Base-by-base conservation (phyloP, 139 green algal species). In the Chlamydomonas sphaeroides region DNA sequence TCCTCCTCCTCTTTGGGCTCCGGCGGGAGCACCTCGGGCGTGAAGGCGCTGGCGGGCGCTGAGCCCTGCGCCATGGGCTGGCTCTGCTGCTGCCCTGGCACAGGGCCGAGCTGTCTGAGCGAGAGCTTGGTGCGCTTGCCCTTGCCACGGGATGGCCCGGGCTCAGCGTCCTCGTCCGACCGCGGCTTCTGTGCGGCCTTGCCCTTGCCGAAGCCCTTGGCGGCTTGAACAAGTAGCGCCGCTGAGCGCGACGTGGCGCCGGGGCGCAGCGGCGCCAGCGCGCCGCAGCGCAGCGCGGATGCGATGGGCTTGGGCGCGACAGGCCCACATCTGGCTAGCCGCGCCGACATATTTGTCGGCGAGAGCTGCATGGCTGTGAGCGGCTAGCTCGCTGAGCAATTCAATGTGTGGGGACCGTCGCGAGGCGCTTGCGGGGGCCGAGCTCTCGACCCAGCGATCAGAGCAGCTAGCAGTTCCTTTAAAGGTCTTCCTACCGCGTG, bases 201-300 rank as follows among this genome's bases (percentile, higher is more conserved):
- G 10, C 38, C 36, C 35, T 78, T 77, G n/a, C 84, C 84, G 39
- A 88, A 88, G 51, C 84, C 84, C 57, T 85, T 88, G 8, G 78
- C 78, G 25, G 84, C 84, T 14, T 65, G 68, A 3, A 84, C 73
- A 21, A 59, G 25, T 0, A 87, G 14, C 30, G 74, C 63, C 30
- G 70, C 41, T 25, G 25, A 39, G 5, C 74, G 57, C 0, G 30
- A 42, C 3, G 51, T 33, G 20, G 11, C 36, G 33, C 48, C 35
- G 35, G 33, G 14, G 56, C 38, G 56, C 30, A 28, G 33, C 23
- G 56, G 72, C 38, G 14, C 56, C 72, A 42, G 68, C 14, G 72
- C 72, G 56, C 18, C 57, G 36, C 38, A 68, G 38, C 26, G 35
- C 11, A 53, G 45, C 45, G 11, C 11, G 45, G 45, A 53, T n/a